Conservation (phyloP, 306 rosid species). For the Medicago arabica region DNA sequence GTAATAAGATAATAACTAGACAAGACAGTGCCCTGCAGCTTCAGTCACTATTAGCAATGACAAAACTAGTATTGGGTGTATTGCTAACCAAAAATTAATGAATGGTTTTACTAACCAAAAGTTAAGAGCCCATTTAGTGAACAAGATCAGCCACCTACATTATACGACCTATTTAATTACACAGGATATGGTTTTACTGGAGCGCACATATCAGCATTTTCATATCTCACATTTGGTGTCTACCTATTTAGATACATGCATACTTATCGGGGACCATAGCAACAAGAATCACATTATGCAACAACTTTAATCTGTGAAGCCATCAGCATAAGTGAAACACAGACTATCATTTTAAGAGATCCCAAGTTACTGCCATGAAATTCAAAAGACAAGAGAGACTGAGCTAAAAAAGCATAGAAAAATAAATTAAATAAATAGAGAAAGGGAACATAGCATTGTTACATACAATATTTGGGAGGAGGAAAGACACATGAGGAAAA, state of each 20-base stretch:
- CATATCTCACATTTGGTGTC: conserved; percentile 11
- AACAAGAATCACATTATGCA: conserved; percentile 10
- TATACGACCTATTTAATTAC: conserved; percentile 7
- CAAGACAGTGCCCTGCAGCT: conserved; percentile 28
- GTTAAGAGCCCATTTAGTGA: no score
- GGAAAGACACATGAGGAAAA: conserved; percentile 95
- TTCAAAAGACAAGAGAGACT: conserved; percentile 13
- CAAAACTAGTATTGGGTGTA: conserved; percentile 15
- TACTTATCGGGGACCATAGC: conserved; percentile 30
- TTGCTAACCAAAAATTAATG: no score
- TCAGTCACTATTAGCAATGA: conserved; percentile 12
- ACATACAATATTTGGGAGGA: conserved; percentile 94
- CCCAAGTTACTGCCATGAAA: conserved; percentile 5
- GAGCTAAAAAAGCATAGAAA: neutral
- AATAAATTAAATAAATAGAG: conserved; percentile 1
- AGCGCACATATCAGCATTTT: neutral
- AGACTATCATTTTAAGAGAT: neutral
- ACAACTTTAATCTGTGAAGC: conserved; percentile 7
- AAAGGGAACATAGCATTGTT: neutral
- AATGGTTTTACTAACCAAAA: no score
- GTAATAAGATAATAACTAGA: neutral
- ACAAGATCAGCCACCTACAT: conserved; percentile 5
- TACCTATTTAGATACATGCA: conserved; percentile 6
- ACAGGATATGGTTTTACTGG: conserved; percentile 20
- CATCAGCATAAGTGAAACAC: conserved; percentile 22